These are phyloP conservation scores for Arthrobotrys megalospora DNA, from an alignment of 2,329 filamentous ascomycete genomes.

Conservation along the genomic window DNA sequence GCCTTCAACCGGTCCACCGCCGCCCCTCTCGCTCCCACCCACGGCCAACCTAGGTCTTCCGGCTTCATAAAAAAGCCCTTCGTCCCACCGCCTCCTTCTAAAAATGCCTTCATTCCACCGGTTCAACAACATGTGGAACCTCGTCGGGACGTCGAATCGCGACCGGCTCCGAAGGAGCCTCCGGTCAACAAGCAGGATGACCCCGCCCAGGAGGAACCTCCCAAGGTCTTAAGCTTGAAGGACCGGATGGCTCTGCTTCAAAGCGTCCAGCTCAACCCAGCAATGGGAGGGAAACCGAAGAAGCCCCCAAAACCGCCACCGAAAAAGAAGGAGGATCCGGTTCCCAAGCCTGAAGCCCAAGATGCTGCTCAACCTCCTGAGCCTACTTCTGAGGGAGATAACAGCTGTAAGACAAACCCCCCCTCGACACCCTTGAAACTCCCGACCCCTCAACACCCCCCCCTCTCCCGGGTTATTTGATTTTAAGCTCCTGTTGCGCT, in stretches of 20 bases:
- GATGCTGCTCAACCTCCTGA: conserved; percentile 16
- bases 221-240: conserved; percentile 93
- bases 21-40: conserved; percentile 81
- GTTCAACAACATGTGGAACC: conserved; percentile 78
- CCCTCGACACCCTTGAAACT: neutral
- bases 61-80: conserved; percentile 97
- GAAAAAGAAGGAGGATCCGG: conserved; percentile 69
- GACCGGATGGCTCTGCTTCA: conserved; percentile 95
- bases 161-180: conserved; percentile 37
- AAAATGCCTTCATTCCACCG: conserved; percentile 89
- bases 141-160: conserved; percentile 85
- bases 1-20: conserved; percentile 94
- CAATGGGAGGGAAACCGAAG: conserved; percentile 83
- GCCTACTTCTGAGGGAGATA: conserved; percentile 12
- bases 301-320: conserved; percentile 86
- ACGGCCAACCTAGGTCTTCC: conserved; percentile 77
- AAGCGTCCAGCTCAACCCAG: conserved; percentile 92
- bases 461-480: too few species aligned
- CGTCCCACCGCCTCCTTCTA: conserved; percentile 92
- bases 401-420: neutral
- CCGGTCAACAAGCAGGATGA: conserved; percentile 69
- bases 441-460: too few species aligned
- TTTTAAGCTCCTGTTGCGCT: neutral
- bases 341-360: conserved; percentile 32
- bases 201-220: conserved; percentile 77